A percentile compares a stretch with the other conserved stretches of the same genome.
These are phyloP conservation scores for Musa beccarii DNA, from an alignment of 176 grass and related monocot species.

Conservation along the genomic window DNA sequence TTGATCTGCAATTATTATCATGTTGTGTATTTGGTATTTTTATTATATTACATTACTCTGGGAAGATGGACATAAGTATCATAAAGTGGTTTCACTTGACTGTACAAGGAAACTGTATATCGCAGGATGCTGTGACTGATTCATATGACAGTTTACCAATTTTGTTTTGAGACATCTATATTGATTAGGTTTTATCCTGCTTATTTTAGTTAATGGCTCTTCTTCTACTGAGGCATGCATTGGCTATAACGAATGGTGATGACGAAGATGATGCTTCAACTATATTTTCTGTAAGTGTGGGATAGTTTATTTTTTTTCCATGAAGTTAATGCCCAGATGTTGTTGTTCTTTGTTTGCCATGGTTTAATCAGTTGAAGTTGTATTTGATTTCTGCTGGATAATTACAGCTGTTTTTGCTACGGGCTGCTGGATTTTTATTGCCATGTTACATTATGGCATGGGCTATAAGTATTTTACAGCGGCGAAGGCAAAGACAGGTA, in stretches of 20 bases:
- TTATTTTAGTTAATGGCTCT: constrained; percentile 75
- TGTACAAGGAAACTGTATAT: background rate
- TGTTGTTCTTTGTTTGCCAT: constrained; percentile 4
- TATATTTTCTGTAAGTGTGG: constrained; percentile 68
- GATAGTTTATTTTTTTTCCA: background rate
- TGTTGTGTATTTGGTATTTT: background rate
- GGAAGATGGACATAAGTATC: background rate
- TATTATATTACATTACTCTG: background rate
- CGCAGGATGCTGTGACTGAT: background rate
- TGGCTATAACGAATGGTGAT: constrained; percentile 65
- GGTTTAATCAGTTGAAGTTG: constrained; percentile 14
- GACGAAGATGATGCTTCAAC: constrained; percentile 74
- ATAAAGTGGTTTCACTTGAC: background rate
- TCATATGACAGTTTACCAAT: background rate
- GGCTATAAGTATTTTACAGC: constrained; percentile 79
- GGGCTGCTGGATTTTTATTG: constrained; percentile 83
- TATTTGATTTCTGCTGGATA: constrained; percentile 6
- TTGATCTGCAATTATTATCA: no score
- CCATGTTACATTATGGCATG: constrained; percentile 92
- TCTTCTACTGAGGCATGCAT: constrained; percentile 71
- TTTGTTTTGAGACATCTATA: constrained; percentile 7
- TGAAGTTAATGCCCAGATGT: background rate
- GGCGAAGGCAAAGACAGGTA: constrained; percentile 75
- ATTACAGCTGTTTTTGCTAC: constrained; percentile 71
- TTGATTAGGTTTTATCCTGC: background rate